Percentiles rank a stretch among this genome's conserved stretches.
Conservation (phyloP, 2,329 filamentous ascomycete species). For the Fusarium pilosicola region DNA sequence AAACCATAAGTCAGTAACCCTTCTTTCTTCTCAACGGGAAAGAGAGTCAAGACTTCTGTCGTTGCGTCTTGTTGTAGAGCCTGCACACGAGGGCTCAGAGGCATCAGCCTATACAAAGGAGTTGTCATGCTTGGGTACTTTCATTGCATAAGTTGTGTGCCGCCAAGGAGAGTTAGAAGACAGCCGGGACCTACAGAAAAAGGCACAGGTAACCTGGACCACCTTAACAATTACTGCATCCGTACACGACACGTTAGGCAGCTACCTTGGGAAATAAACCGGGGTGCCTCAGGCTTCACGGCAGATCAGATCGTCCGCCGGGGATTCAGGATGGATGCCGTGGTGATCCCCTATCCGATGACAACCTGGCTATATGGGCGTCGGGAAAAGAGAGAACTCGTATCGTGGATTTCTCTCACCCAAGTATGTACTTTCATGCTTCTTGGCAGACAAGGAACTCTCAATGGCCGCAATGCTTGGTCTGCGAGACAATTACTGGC, state of each 20-base stretch:
- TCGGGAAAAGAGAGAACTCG: slow-evolving; percentile 35
- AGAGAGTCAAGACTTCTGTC: slow-evolving; percentile 41
- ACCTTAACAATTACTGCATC: slow-evolving; percentile 8
- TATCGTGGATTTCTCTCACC: slow-evolving; percentile 6
- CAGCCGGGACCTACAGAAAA: slow-evolving; percentile 14
- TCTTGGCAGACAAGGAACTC: slow-evolving; percentile 15
- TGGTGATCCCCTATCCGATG: slow-evolving; percentile 35
- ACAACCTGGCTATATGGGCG: slow-evolving; percentile 4
- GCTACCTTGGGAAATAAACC: slow-evolving; percentile 10
- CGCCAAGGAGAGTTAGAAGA: slow-evolving; percentile 21
- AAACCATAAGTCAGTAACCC: slow-evolving; percentile 40
- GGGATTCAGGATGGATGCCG: slow-evolving; percentile 26
- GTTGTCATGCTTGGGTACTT: slow-evolving; percentile 36
- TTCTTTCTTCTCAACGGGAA: slow-evolving; percentile 39
- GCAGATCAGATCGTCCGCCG: slow-evolving; percentile 40
- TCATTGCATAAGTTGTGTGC: slow-evolving; percentile 33
- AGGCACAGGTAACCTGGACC: background rate
- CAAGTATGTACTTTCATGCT: slow-evolving; percentile 21
- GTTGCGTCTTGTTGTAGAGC: slow-evolving; percentile 41
- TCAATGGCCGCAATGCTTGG: background rate
- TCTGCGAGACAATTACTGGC: slow-evolving; percentile 7
- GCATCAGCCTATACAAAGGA: slow-evolving; percentile 41
- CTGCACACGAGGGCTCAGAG: slow-evolving; percentile 36
- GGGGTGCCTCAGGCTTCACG: slow-evolving; percentile 40
- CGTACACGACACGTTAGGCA: slow-evolving; percentile 16